A percentile compares a stretch with the other conserved stretches of the same genome.
These are phyloP conservation scores for Cladosporium cucumerinum DNA, from an alignment of 2,329 filamentous ascomycete genomes.

Conservation along the genomic window DNA sequence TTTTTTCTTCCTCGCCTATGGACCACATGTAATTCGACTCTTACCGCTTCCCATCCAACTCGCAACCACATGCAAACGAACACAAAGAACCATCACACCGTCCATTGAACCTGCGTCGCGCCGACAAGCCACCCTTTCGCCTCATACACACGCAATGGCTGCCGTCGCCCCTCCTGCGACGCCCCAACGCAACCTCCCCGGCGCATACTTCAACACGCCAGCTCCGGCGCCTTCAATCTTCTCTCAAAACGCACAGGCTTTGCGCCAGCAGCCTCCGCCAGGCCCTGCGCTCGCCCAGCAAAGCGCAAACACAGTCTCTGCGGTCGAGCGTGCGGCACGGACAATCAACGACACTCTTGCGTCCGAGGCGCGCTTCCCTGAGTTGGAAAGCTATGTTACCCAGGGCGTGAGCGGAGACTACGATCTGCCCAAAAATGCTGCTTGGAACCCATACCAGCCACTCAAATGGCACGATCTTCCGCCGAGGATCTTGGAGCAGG, in stretches of 20 bases:
- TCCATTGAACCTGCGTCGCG: slow-evolving; percentile 5
- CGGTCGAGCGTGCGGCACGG: slow-evolving; percentile 74
- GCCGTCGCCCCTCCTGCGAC: slow-evolving; percentile 41
- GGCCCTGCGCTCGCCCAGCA: slow-evolving; percentile 18
- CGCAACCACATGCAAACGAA: background rate
- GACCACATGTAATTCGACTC: background rate
- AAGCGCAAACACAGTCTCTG: slow-evolving; percentile 46
- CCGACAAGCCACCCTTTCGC: background rate
- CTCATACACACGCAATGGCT: slow-evolving; percentile 25
- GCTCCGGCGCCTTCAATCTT: slow-evolving; percentile 46
- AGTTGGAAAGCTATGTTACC: slow-evolving; percentile 82
- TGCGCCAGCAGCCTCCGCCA: slow-evolving; percentile 27
- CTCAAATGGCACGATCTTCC: slow-evolving; percentile 85
- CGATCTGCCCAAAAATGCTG: slow-evolving; percentile 64
- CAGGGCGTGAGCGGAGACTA: slow-evolving; percentile 88
- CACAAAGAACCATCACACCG: slow-evolving; percentile 10
- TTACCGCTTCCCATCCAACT: background rate
- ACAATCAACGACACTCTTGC: slow-evolving; percentile 78
- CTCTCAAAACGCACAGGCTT: slow-evolving; percentile 29
- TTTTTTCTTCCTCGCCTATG: slow-evolving; percentile 7
- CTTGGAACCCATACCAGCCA: slow-evolving; percentile 89
- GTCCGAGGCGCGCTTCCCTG: slow-evolving; percentile 76
- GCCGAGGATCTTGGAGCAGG: slow-evolving; percentile 86
- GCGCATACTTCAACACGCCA: slow-evolving; percentile 73
- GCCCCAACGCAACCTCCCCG: slow-evolving; percentile 69